Conservation (phyloP, 2,329 filamentous ascomycete species). For the Rhytidhysteron rufulum region DNA sequence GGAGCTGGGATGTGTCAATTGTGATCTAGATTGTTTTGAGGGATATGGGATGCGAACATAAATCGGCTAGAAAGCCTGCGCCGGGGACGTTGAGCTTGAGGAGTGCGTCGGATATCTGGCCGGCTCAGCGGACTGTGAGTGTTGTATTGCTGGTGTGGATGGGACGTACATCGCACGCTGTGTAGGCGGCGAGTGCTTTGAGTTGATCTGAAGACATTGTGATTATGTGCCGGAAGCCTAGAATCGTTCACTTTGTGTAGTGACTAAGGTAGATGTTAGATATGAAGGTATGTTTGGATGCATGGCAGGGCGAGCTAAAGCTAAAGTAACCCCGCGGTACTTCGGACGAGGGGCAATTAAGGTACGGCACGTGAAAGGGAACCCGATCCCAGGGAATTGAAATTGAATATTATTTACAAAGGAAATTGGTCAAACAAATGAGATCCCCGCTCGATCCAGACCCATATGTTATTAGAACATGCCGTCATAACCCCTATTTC, state of each 20-base stretch:
- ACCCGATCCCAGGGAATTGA: too few relatives aligned
- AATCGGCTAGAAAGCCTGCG: constrained; percentile 64
- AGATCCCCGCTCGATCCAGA: too few relatives aligned
- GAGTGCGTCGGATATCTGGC: constrained; percentile 66
- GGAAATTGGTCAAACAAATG: too few relatives aligned
- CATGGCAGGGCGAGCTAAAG: too few relatives aligned
- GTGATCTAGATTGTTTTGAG: not conserved
- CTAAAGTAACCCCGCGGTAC: not conserved
- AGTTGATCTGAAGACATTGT: constrained; percentile 5
- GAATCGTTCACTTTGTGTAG: not conserved
- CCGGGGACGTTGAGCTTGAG: constrained; percentile 64
- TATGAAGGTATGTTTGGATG: not conserved
- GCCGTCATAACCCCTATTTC: too few relatives aligned
- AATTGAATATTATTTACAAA: too few relatives aligned
- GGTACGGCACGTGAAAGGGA: not conserved
- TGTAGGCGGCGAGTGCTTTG: constrained; percentile 22
- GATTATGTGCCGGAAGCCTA: not conserved
- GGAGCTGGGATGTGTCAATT: constrained; percentile 15
- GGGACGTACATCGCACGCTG: constrained; percentile 27
- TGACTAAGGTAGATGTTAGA: too few relatives aligned
- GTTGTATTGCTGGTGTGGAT: not conserved
- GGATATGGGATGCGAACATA: constrained; percentile 43
- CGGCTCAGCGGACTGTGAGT: not conserved
- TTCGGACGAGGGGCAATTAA: not conserved
- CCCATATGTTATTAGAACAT: too few relatives aligned